Base-by-base conservation (phyloP, 148 eudicot genomes). In the Camellia granthamiana region DNA sequence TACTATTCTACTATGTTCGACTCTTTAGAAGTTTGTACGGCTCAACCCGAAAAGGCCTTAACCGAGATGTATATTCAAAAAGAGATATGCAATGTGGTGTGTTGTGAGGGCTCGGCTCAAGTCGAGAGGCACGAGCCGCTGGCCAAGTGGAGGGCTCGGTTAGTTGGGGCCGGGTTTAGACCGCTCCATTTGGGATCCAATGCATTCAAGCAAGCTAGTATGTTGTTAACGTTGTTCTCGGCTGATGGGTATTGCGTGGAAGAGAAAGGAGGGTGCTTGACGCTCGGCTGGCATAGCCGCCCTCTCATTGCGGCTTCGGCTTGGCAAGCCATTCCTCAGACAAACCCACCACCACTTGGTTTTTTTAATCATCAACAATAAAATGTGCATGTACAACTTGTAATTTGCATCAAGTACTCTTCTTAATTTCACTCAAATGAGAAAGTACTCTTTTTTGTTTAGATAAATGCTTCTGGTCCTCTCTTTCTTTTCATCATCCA, bases 1-100 rank as follows among this genome's bases (percentile, higher is more conserved):
- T 92, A 90, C 61, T 92, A 92, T 21, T 90, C 96, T 5, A 87
- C 93, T 0, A 85, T 92, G 90, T 92, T 92, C 76, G 96, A 92
- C 76, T 90, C 93, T 51, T 43, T 92, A 5, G 91, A 87, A 74
- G 86, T 85, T 23, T 90, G 87, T 52, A 82, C 77, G 30, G 54
- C 85, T 7, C 89, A 76, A 49, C 83, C 80, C 3, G 86, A 85
- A 23, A 89, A 89, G 75, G 77, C 88, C 13, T 51, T 84, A 65
- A 91, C 92, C 1, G 90, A 89, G 82, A 61, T 87, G 3, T 88
- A 85, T 47, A 72, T 92, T 19, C 89, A 89, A 51, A 77, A 84
- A 54, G 95, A 90, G 81, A 86, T 90, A 72, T 81, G 85, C 51
- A 90, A 90, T 72, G 87, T 92, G 15, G 63, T 92, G 19, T 86